Evolutionary conservation across 2,329 filamentous ascomycete species (phyloP), one percentile per base, ranked within the genome.

Genomic region (Aspergillus japonicus): DNA sequence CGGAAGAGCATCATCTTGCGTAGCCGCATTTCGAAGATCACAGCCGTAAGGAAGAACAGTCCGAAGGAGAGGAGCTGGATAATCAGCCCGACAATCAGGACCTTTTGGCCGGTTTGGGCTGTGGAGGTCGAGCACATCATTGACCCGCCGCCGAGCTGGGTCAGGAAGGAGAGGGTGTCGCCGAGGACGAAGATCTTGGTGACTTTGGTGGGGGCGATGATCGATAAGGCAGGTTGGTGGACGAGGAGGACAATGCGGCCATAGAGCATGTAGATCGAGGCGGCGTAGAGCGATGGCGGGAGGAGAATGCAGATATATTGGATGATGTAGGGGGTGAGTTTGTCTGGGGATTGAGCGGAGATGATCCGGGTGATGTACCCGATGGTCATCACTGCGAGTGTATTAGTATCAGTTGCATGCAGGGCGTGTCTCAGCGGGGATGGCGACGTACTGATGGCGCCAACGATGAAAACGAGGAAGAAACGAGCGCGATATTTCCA

Each of bases 261-360:
- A 49, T 61, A 61, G 19, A 57, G 58, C 61, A 63, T 63, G 47
- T 63, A 67, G 54, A 66, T 65, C 11, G 64, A 65, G 0, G 75
- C 80, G 26, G 61, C 61, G 47, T 61, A 55, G 29, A 63, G 59
- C 2, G 61, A 61, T 10, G 61, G 61, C 3, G 61, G 58, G 26
- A 61, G 59, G 23, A 63, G 54, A n/a, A 61, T 61, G 42, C 60
- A 59, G 5, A 61, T 47, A 10, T 47, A 56, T 23, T 63, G 61
- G 1, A 31, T 24, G n/a, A 57, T 49, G 52, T 55, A 60, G 26
- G 53, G 48, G 2, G 31, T n/a, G 3, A 61, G n/a, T 6, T 39
- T 1, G 14, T 4, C 33, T 16, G 23, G 39, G 4, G 39, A 44
- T 8, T 44, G 12, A n/a, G 39, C 39, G 16, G 39, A 44, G 14